Percentiles rank a stretch among this genome's conserved stretches.
Conservation (phyloP, 2,329 filamentous ascomycete species). For the Neopestalotiopsis sp. region DNA sequence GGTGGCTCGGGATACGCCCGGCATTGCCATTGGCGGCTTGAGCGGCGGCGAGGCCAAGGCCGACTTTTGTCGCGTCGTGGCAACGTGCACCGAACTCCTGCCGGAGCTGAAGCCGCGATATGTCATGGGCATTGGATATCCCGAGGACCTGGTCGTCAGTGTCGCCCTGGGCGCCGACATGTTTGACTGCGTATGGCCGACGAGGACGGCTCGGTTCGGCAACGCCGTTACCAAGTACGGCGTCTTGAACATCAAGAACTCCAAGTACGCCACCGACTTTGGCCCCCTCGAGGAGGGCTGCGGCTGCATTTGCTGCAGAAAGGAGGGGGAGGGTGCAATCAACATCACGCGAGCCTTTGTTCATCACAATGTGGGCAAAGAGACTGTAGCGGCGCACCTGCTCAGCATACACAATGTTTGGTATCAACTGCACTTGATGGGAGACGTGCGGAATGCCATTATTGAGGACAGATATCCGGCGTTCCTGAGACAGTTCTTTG, state of each 20-base stretch:
- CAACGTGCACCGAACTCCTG: constrained; percentile 81
- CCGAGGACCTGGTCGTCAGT: constrained; percentile 89
- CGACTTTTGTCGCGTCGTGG: constrained; percentile 89
- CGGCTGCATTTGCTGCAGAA: constrained; percentile 77
- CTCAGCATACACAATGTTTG: constrained; percentile 96
- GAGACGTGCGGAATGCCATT: constrained; percentile 74
- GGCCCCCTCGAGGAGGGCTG: constrained; percentile 83
- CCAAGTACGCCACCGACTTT: constrained; percentile 79
- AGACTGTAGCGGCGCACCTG: constrained; percentile 86
- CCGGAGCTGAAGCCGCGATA: constrained; percentile 95
- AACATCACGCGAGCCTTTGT: constrained; percentile 89
- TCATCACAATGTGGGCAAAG: constrained; percentile 90
- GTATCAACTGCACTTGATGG: constrained; percentile 88
- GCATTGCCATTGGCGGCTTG: constrained; percentile 93
- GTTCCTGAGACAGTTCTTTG: constrained; percentile 82
- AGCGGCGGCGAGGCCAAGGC: constrained; percentile 94
- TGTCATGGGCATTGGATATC: constrained; percentile 98
- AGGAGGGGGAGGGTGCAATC: constrained; percentile 70
- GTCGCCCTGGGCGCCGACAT: constrained; percentile 96
- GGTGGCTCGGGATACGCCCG: constrained; percentile 88
- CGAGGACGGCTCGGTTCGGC: constrained; percentile 92
- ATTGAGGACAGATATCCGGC: constrained; percentile 80
- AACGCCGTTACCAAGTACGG: constrained; percentile 87
- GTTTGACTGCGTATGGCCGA: constrained; percentile 99
- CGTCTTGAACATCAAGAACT: constrained; percentile 83